Evolutionary conservation across 176 grass and related monocot species (phyloP).

Genomic region (Saccharum officinarum): DNA sequence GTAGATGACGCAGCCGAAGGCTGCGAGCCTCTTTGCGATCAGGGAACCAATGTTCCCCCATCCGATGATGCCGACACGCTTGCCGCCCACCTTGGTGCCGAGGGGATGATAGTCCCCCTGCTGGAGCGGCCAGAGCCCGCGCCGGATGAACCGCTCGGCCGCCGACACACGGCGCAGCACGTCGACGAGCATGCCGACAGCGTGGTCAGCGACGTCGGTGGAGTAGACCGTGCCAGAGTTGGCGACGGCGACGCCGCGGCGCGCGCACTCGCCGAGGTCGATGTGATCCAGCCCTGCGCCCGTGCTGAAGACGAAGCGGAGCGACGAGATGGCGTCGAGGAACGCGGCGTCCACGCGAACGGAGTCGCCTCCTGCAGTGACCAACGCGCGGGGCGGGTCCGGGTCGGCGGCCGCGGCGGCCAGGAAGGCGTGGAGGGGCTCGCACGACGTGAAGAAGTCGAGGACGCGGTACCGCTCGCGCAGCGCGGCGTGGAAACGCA

Average conservation of each 20-base stretch:
- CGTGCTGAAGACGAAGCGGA: slow-evolving; percentile 42
- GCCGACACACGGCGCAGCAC: slow-evolving; percentile 20
- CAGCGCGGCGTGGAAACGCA: neutral
- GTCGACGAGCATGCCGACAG: slow-evolving; percentile 33
- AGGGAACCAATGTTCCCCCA: neutral
- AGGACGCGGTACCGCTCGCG: neutral
- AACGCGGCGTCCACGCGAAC: neutral
- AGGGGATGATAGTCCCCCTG: neutral
- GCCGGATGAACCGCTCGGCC: slow-evolving; percentile 17
- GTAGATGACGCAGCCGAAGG: neutral
- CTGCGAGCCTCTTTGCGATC: neutral
- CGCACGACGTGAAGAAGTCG: neutral
- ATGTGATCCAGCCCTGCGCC: slow-evolving; percentile 49
- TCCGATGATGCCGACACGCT: slow-evolving; percentile 8
- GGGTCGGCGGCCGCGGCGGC: neutral
- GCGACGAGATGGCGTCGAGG: slow-evolving; percentile 22
- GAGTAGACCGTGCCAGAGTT: slow-evolving; percentile 23
- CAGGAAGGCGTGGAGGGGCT: neutral
- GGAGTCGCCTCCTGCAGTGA: neutral
- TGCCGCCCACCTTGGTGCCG: neutral
- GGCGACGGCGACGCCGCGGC: slow-evolving; percentile 40
- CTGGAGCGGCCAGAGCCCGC: slow-evolving; percentile 25
- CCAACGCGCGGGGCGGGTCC: neutral
- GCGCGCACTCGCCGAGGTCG: slow-evolving; percentile 46
- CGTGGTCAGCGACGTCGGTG: slow-evolving; percentile 33